Percentiles rank a stretch among this genome's conserved stretches.
Evolutionary conservation across 805 yeast species (phyloP).

Genomic region (Nakazawaea molendinolei): DNA sequence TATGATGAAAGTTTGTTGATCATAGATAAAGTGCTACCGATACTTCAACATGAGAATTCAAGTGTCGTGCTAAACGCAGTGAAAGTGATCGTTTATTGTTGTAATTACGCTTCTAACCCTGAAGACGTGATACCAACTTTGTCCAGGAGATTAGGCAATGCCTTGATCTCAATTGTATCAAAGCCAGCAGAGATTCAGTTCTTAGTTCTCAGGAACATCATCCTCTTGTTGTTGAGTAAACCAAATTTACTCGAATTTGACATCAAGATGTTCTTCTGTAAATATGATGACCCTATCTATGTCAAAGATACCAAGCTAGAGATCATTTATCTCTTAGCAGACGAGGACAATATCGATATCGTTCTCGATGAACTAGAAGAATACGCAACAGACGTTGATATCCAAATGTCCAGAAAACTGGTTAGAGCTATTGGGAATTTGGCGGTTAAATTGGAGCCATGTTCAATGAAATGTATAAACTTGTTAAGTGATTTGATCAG

Average conservation of each 20-base stretch:
- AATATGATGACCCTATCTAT: conserved; percentile 79
- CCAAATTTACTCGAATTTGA: conserved; percentile 56
- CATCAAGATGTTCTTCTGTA: conserved; percentile 76
- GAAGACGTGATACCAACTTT: conserved; percentile 49
- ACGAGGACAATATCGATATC: conserved; percentile 47
- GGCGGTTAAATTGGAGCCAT: conserved; percentile 64
- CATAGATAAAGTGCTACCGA: conserved; percentile 61
- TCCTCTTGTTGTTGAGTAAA: conserved; percentile 61
- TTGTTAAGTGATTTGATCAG: conserved; percentile 52
- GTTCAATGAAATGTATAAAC: conserved; percentile 59
- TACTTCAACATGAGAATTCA: conserved; percentile 73
- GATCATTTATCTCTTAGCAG: conserved; percentile 74
- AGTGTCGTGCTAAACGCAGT: conserved; percentile 75
- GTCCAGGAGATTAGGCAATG: conserved; percentile 55
- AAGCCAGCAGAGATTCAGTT: conserved; percentile 84
- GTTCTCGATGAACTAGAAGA: conserved; percentile 75
- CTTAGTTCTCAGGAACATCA: conserved; percentile 72
- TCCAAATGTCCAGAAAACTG: conserved; percentile 81
- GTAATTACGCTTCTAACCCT: conserved; percentile 61
- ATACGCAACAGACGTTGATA: conserved; percentile 83
- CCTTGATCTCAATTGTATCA: conserved; percentile 60
- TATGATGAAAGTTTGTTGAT: conserved; percentile 59
- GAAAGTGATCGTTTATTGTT: conserved; percentile 61
- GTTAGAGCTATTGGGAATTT: conserved; percentile 85
- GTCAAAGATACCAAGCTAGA: conserved; percentile 88